These are phyloP conservation scores for Malassezia psittaci DNA, from an alignment of 1,284 basidiomycete genomes.

Conservation along the genomic window DNA sequence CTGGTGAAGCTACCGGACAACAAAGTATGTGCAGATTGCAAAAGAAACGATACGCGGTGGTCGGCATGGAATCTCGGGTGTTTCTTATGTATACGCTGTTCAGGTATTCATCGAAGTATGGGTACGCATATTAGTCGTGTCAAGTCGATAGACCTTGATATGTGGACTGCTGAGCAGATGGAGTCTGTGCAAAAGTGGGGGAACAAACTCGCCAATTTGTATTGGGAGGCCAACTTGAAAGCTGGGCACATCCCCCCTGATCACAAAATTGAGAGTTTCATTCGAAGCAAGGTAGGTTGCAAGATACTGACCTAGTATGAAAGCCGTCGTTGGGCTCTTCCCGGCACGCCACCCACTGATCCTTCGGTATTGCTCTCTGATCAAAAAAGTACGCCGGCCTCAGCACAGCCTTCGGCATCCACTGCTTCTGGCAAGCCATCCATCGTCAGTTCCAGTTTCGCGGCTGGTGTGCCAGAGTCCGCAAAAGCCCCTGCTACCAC, in stretches of 20 bases:
- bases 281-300: constrained; percentile 63
- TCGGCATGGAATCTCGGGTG: constrained; percentile 95
- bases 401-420: not conserved
- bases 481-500: too few relatives aligned
- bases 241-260: constrained; percentile 84
- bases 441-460: too few relatives aligned
- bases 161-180: constrained; percentile 98
- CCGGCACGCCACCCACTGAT: constrained; percentile 70
- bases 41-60: constrained; percentile 71
- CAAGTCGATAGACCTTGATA: constrained; percentile 92
- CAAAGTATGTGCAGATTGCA: constrained; percentile 61
- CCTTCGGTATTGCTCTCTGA: constrained; percentile 58
- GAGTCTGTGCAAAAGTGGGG: constrained; percentile 71
- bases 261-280: constrained; percentile 97
- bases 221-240: constrained; percentile 95
- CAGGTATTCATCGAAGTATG: constrained; percentile 95
- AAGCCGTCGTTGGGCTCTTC: constrained; percentile 77
- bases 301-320: constrained; percentile 57
- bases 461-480: too few relatives aligned
- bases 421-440: not conserved
- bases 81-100: constrained; percentile 91
- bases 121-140: constrained; percentile 70
- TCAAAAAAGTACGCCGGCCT: constrained; percentile 15
- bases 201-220: constrained; percentile 77
- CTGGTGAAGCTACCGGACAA: constrained; percentile 63